Base-by-base conservation (phyloP, 352 stramenopile genomes). In the Peronospora tabacina region DNA sequence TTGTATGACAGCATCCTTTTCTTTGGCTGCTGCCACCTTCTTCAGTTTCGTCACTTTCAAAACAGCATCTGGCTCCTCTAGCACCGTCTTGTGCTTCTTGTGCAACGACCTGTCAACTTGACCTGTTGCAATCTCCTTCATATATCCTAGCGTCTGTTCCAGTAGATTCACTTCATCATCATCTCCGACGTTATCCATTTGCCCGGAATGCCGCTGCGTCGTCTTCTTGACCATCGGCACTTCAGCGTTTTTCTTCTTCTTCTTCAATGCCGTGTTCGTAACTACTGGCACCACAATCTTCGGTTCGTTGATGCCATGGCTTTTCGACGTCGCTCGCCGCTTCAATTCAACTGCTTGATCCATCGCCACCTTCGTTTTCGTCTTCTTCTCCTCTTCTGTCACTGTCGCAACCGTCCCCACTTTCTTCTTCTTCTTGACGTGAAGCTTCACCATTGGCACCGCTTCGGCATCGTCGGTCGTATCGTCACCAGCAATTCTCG, bases 391-490 rank as follows among this genome's bases (percentile, higher is more conserved):
- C 30, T 49, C 29, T 22, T 47, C n/a, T 49, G 47, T 45, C 29
- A 8, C 30, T 51, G 62, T 26, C 9, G 47, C 28, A 50, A 10
- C 11, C 4, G 45, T 32, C 37, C 44, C 44, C 38, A 46, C 22
- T 49, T 66, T 32, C 26, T 49, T 51, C 37, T 57, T 49, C 24
- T 52, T 28, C 28, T n/a, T 77, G 16, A 50, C 45, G 5, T 58
- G 64, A 35, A 77, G 40, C 20, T 67, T 70, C 6, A 83, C 52
- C 15, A 62, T 44, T 6, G 72, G 67, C 29, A 76, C 59, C 12
- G 30, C 44, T 7, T 74, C 62, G 24, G 41, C 56, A 4, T 74
- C 61, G 3, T 70, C 64, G 7, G 6, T 24, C 5, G 42, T 37
- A 3, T 37, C 10, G 30, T 49, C 9, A 38, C 37, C 32, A 7